These are phyloP conservation scores for Colletotrichum phormii DNA, from an alignment of 2,329 filamentous ascomycete genomes.

Conservation along the genomic window DNA sequence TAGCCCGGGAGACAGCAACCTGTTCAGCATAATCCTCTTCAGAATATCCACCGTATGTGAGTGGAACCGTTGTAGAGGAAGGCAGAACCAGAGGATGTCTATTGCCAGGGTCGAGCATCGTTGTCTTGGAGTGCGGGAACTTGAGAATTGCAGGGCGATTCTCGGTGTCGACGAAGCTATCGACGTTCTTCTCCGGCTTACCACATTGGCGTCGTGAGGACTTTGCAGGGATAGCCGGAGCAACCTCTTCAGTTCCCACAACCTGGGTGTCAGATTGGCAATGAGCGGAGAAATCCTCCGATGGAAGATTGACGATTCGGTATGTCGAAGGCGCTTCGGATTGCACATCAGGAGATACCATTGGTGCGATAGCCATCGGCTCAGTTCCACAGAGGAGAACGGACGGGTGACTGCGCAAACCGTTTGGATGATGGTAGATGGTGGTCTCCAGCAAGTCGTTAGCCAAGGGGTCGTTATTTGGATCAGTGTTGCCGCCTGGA, in stretches of 20 bases:
- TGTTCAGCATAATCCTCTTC: too few species aligned
- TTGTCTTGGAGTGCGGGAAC: slow-evolving; percentile 31
- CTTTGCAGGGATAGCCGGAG: slow-evolving; percentile 32
- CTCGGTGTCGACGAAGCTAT: background rate
- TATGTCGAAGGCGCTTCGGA: background rate
- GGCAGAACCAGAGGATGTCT: slow-evolving; percentile 7
- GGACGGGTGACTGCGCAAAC: slow-evolving; percentile 32
- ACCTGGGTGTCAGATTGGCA: background rate
- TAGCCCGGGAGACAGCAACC: too few species aligned
- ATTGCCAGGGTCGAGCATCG: slow-evolving; percentile 11
- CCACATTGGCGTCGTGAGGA: slow-evolving; percentile 29
- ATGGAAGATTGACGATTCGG: background rate
- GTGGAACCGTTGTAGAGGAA: slow-evolving; percentile 27
- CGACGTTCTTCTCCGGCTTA: background rate
- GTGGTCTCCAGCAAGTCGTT: slow-evolving; percentile 31
- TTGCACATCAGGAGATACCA: background rate
- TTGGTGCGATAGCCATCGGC: background rate
- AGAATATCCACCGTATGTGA: background rate
- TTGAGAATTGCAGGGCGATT: background rate
- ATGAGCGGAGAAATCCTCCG: background rate
- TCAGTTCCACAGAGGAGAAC: slow-evolving; percentile 11
- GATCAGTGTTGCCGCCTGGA: slow-evolving; percentile 1
- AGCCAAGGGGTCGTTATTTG: slow-evolving; percentile 28
- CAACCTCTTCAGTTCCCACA: background rate
- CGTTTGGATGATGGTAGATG: slow-evolving; percentile 24